Evolutionary conservation across 2,329 filamentous ascomycete genomes (phyloP), one percentile per base, ranked within the genome.

Genomic region (Leptographium procerum): DNA sequence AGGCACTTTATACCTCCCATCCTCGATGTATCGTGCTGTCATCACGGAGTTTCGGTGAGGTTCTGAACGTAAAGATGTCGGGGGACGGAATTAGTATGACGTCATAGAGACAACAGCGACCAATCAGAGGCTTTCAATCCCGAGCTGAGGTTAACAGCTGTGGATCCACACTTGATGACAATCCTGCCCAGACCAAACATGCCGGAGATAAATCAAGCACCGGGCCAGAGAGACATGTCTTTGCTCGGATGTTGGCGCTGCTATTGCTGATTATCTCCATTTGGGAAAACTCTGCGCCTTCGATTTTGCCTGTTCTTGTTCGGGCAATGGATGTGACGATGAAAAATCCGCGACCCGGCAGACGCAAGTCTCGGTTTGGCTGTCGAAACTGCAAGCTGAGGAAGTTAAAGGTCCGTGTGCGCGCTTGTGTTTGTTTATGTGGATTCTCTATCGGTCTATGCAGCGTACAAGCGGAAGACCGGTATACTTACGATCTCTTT

Each of bases 371-470:
- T 4, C 57, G 53, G 9, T 61, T 24, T 29, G 77, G 77, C 36
- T 80, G 77, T 57, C 72, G 74, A 13, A 79, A 79, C 62, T 80
- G 77, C 67, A 79, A 79, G 64, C 70, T 79, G 5, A 64, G 77
- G 60, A 77, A 77, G 62, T 60, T 79, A 57, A 79, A 78, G 69
- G 76, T 76, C 28, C n/a, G n/a, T n/a, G n/a, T n/a, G n/a, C n/a
- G n/a, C n/a, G n/a, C n/a, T n/a, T n/a, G n/a, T 3, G 62, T 55
- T 4, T 13, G 6, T 33, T 1, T 40, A 40, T 26, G n/a, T 9
- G n/a, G 1, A 3, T 40, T 48, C 4, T 22, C 29, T 19, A n/a
- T 29, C 28, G 6, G 7, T 11, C 29, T 33, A 10, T 16, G 19
- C 45, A n/a, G 7, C n/a, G n/a, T n/a, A n/a, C n/a, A n/a, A n/a